phyloP scores from a whole-genome alignment of 345 rosid species.

The Syzygium aqueum region DNA sequence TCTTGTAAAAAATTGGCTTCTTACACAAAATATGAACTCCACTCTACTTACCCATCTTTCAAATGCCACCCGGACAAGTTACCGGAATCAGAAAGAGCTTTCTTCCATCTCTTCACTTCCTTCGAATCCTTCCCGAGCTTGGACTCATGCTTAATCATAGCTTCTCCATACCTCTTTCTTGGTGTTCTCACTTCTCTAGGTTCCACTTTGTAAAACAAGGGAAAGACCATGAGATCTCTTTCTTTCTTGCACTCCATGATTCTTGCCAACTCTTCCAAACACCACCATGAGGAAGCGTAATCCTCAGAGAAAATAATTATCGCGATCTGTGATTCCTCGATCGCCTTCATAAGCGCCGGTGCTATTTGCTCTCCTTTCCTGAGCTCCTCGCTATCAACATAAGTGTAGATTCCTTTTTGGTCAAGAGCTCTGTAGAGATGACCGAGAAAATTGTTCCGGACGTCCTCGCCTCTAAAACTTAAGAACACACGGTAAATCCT shows the following conservation, averaged over 20 bases:
- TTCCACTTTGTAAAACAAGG: background rate
- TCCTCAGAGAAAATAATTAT: background rate
- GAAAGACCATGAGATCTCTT: background rate
- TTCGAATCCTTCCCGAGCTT: background rate
- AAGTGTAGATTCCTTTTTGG: background rate
- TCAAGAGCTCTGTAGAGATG: background rate
- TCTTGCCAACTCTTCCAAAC: background rate
- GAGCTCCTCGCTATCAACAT: background rate
- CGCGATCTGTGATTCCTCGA: background rate
- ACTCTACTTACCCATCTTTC: background rate
- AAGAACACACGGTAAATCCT: background rate
- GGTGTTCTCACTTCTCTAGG: background rate
- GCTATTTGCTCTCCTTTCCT: background rate
- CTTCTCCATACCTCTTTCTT: background rate
- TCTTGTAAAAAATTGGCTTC: background rate
- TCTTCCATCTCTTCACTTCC: background rate
- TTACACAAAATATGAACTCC: background rate
- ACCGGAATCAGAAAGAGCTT: background rate
- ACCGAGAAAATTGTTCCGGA: rapidly evolving
- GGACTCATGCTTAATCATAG: background rate
- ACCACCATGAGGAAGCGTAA: background rate
- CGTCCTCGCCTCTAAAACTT: background rate
- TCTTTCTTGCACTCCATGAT: background rate
- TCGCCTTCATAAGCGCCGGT: background rate
- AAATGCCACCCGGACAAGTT: background rate